phyloP scores from a whole-genome alignment of 495 filamentous ascomycete species.

The Aspergillus steynii region DNA sequence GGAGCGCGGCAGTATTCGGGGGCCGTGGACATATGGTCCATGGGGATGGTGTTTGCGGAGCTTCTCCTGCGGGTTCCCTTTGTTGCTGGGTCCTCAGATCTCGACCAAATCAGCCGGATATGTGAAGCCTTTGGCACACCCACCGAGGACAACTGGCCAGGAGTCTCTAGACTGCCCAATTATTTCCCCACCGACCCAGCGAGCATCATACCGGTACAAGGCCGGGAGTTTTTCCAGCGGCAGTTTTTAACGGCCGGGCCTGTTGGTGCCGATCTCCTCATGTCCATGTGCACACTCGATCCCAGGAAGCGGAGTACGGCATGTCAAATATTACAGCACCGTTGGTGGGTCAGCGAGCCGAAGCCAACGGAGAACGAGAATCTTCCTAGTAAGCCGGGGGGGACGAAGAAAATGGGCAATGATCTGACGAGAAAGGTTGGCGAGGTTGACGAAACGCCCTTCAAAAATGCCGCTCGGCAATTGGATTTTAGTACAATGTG shows the following conservation, averaged over 20 bases:
- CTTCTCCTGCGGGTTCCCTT: conserved; percentile 79
- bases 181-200: conserved; percentile 61
- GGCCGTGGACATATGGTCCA: conserved; percentile 94
- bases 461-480: conserved; percentile 78
- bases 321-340: conserved; percentile 71
- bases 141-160: conserved; percentile 93
- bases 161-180: conserved; percentile 76
- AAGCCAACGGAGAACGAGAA: conserved; percentile 80
- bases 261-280: conserved; percentile 82
- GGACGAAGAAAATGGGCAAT: conserved; percentile 72
- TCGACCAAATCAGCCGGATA: conserved; percentile 77
- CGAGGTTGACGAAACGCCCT: conserved; percentile 62
- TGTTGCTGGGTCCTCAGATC: conserved; percentile 76
- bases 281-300: conserved; percentile 82
- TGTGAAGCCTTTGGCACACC: conserved; percentile 85
- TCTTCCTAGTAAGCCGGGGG: conserved; percentile 71
- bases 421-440: conserved; percentile 83
- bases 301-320: conserved; percentile 80
- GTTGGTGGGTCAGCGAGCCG: conserved; percentile 84
- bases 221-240: conserved; percentile 65
- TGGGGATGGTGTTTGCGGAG: conserved; percentile 90
- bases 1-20: conserved; percentile 86
- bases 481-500: conserved; percentile 72
- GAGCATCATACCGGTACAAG: conserved; percentile 59
- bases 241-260: conserved; percentile 76